phyloP scores from a whole-genome alignment of 2,329 filamentous ascomycete species.

The Penicillium thymicola region DNA sequence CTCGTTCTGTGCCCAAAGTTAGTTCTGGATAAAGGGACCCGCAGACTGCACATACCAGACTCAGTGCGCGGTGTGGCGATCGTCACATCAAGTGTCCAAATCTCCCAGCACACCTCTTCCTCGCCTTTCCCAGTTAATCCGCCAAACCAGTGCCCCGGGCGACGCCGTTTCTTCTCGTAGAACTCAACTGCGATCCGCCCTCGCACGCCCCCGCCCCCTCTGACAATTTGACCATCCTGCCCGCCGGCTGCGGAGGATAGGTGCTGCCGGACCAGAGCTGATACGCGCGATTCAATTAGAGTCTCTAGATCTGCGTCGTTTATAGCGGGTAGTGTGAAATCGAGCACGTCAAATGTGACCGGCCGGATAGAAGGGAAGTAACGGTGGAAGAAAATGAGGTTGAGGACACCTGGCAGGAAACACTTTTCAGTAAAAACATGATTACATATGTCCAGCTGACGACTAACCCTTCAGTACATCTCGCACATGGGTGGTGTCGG shows the following conservation, averaged over 20 bases:
- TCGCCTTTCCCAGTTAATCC: slow-evolving; percentile 61
- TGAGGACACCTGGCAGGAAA: slow-evolving; percentile 67
- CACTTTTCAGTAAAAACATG: neutral
- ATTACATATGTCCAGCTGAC: too few species aligned
- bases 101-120: slow-evolving; percentile 96
- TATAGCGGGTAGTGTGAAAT: slow-evolving; percentile 84
- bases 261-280: slow-evolving; percentile 71
- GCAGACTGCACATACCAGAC: slow-evolving; percentile 59
- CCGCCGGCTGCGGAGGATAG: slow-evolving; percentile 59
- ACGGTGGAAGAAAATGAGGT: slow-evolving; percentile 98
- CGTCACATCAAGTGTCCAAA: slow-evolving; percentile 92
- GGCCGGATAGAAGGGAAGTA: slow-evolving; percentile 88
- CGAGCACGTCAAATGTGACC: slow-evolving; percentile 80
- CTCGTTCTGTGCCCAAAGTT: slow-evolving; percentile 59
- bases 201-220: slow-evolving; percentile 57
- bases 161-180: slow-evolving; percentile 85
- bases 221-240: slow-evolving; percentile 35
- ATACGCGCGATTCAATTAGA: slow-evolving; percentile 83
- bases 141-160: slow-evolving; percentile 68
- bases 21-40: neutral
- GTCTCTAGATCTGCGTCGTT: slow-evolving; percentile 88
- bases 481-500: slow-evolving; percentile 82
- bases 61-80: slow-evolving; percentile 86
- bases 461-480: slow-evolving; percentile 83
- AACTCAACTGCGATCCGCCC: slow-evolving; percentile 86